Conservation (phyloP, 208 protist genomes). For the Tritrichomonas foetus region DNA sequence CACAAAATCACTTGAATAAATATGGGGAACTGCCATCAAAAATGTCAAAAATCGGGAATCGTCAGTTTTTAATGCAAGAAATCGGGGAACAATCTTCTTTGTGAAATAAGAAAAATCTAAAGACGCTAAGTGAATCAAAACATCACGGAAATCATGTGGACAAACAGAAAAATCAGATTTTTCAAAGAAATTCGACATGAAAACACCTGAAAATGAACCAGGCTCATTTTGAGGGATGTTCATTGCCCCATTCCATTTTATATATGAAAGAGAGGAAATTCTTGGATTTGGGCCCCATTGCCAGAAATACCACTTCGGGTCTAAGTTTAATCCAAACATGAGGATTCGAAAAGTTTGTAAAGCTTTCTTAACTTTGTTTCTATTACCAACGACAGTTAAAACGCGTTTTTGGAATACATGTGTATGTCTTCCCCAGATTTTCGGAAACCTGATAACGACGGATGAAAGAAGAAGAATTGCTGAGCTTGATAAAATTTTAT, state of each 20-base stretch:
- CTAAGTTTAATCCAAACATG: neutral
- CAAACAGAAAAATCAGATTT: neutral
- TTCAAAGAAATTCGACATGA: neutral
- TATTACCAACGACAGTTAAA: neutral
- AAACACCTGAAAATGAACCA: neutral
- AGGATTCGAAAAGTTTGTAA: neutral
- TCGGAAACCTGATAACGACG: neutral
- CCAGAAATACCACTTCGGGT: neutral
- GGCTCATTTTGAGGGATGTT: neutral
- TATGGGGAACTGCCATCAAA: neutral
- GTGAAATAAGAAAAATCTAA: neutral
- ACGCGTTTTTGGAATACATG: neutral
- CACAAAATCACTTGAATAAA: neutral
- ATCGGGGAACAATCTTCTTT: neutral
- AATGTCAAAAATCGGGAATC: neutral
- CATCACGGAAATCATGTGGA: neutral
- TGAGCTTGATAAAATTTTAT: neutral
- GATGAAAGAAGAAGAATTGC: neutral
- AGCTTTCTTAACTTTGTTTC: neutral
- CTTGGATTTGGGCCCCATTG: neutral
- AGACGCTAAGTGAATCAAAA: neutral
- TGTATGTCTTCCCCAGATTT: neutral
- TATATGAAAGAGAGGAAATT: neutral
- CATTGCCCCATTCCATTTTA: neutral
- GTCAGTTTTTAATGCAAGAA: neutral